Percentiles rank a stretch among this genome's conserved stretches.
phyloP scores from a whole-genome alignment of 305 asterid species.

The Solanum hybrid region DNA sequence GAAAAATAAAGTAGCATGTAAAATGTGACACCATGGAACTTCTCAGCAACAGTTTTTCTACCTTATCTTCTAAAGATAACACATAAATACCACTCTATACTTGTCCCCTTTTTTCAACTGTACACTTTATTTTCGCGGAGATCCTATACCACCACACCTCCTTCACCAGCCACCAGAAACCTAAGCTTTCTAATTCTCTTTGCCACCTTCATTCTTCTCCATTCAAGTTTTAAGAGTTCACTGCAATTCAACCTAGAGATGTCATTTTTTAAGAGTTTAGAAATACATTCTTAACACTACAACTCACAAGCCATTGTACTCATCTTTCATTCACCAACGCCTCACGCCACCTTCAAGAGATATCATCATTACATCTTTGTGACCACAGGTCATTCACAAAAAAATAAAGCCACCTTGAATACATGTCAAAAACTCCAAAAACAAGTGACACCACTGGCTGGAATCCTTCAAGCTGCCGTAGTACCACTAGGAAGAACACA shows the following conservation, averaged over 20 bases:
- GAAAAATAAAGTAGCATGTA: background rate
- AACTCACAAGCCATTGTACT: background rate
- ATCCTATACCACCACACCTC: background rate
- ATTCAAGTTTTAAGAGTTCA: background rate
- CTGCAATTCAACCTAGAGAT: background rate
- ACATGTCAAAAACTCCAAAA: background rate
- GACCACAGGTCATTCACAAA: background rate
- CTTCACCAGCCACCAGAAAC: background rate
- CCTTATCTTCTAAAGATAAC: background rate
- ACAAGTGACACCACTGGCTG: background rate
- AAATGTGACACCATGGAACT: background rate
- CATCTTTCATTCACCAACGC: background rate
- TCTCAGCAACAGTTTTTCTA: background rate
- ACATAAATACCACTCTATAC: background rate
- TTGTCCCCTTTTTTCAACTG: background rate
- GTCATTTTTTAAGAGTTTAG: background rate
- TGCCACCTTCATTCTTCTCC: background rate
- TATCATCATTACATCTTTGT: background rate
- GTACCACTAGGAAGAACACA: background rate
- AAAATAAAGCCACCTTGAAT: background rate
- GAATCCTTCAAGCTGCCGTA: background rate
- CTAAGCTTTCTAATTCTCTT: background rate
- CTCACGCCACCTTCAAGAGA: background rate
- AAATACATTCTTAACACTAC: background rate
- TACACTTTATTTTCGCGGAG: background rate